Base-by-base conservation (phyloP, 139 green algal species). In the Spirogloea muscicola region DNA sequence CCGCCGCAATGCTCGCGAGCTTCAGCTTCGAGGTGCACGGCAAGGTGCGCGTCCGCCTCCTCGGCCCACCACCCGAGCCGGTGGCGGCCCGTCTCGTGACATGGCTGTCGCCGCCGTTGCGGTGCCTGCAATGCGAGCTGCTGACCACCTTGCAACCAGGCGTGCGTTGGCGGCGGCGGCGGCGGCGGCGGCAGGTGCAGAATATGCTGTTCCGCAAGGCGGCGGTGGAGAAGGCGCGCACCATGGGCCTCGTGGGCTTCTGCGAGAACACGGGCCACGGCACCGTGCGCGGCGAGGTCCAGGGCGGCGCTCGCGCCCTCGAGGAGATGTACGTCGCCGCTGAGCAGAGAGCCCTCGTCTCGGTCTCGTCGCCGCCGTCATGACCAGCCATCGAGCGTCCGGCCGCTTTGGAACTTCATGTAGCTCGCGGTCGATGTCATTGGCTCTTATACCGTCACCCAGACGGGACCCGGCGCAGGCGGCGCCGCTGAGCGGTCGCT, bases 191-290 rank as follows among this genome's bases (percentile, higher is more conserved):
- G 43, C 76, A 83, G 76, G 77, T 84, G 39, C 76, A 85, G 43
- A 25, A 41, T 0, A 79, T 87, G 10, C 86, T 79, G 33, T 87
- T 87, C 34, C 48, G 82, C 2, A 88, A 87, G 59, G 52, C 82
- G 37, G 86, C 82, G 2, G 21, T 43, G 3, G 43, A 78, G 5
- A 55, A 88, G 38, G 82, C 82, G 1, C 3, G 57, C 3, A n/a
- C 27, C 7, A 63, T 87, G 16, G 81, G 82, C 1, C 55, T 87
- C 4, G 41, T 58, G 7, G 82, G 82, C 7, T 87, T 62, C 61
- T 82, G 72, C 29, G 58, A 67, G 42, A 87, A 87, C 62, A 87
- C 82, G 9, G 13, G 36, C 2, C 10, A 2, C 1, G 82, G 76
- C 4, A 87, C 75, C 2, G 75, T 87, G 13, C 49, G 60, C 7